Evolutionary conservation across 1,284 basidiomycete genomes (phyloP).

Genomic region (Puccinia hordei): DNA sequence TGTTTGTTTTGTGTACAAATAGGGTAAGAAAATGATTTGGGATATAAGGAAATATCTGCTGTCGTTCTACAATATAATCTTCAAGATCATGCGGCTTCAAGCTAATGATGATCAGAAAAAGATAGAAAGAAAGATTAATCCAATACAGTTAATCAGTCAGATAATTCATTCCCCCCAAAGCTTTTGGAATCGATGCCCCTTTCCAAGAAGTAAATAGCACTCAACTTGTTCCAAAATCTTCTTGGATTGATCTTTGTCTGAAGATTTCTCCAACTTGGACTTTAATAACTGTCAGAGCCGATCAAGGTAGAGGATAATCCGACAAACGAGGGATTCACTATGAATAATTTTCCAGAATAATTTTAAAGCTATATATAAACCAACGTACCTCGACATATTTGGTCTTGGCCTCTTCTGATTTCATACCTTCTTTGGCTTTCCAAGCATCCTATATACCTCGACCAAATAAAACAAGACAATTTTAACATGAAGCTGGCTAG

Average conservation of each 20-base stretch:
- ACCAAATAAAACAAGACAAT: neutral
- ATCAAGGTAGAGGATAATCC: neutral
- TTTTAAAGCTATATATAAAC: neutral
- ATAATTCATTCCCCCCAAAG: neutral
- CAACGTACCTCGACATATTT: conserved; percentile 34
- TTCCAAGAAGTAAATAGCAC: neutral
- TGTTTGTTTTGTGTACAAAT: no score
- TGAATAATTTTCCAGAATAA: no score
- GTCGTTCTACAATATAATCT: neutral
- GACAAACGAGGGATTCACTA: neutral
- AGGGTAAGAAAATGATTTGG: no score
- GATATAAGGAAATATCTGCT: no score
- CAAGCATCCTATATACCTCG: conserved; percentile 41
- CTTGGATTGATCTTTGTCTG: conserved; percentile 27
- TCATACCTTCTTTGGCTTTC: conserved; percentile 38
- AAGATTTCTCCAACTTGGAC: conserved; percentile 13
- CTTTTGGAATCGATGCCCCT: neutral
- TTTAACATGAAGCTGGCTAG: neutral
- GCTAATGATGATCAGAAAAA: neutral
- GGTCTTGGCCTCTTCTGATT: conserved; percentile 23
- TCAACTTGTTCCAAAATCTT: conserved; percentile 42
- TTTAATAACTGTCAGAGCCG: conserved; percentile 11
- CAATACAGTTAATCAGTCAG: neutral
- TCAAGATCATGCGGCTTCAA: neutral
- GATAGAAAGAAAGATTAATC: neutral